phyloP scores from a whole-genome alignment of 371 early-diverging fungal species.

The Mucor saturninus region DNA sequence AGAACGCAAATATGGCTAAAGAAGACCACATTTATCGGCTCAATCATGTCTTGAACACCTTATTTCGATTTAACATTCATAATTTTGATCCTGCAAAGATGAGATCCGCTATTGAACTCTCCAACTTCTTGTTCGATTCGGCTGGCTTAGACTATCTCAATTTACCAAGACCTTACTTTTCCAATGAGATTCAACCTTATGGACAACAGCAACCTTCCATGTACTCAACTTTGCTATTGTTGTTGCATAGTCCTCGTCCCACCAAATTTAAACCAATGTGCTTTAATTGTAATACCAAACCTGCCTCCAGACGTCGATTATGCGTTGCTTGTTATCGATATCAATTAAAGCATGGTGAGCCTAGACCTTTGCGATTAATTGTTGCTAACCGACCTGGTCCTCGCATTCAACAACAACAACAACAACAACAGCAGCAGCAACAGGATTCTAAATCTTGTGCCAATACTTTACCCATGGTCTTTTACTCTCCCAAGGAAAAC shows the following conservation, averaged over 20 bases:
- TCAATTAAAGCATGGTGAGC: slow-evolving; percentile 42
- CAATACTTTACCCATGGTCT: slow-evolving; percentile 15
- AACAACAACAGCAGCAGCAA: neutral
- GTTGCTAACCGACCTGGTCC: slow-evolving; percentile 44
- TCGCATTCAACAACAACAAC: slow-evolving; percentile 13
- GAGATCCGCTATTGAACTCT: slow-evolving; percentile 31
- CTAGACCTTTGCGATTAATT: slow-evolving; percentile 46
- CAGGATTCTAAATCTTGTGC: neutral
- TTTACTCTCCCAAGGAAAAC: slow-evolving; percentile 16
- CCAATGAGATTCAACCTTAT: slow-evolving; percentile 9
- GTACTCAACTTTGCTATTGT: slow-evolving; percentile 34
- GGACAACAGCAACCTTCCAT: slow-evolving; percentile 27
- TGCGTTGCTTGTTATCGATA: slow-evolving; percentile 54
- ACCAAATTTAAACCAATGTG: slow-evolving; percentile 48
- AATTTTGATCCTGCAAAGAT: slow-evolving; percentile 36
- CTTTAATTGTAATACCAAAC: slow-evolving; percentile 47
- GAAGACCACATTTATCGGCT: slow-evolving; percentile 55
- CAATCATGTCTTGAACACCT: slow-evolving; percentile 48
- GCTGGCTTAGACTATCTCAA: slow-evolving; percentile 37
- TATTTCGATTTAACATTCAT: slow-evolving; percentile 51
- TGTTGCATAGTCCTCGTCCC: slow-evolving; percentile 44
- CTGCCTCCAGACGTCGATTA: slow-evolving; percentile 46
- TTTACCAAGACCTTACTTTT: slow-evolving; percentile 41
- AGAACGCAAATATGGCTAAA: slow-evolving; percentile 48
- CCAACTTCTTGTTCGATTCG: slow-evolving; percentile 44